Evolutionary conservation across 352 stramenopile genomes (phyloP).

Genomic region (Phytophthora citrophthora): DNA sequence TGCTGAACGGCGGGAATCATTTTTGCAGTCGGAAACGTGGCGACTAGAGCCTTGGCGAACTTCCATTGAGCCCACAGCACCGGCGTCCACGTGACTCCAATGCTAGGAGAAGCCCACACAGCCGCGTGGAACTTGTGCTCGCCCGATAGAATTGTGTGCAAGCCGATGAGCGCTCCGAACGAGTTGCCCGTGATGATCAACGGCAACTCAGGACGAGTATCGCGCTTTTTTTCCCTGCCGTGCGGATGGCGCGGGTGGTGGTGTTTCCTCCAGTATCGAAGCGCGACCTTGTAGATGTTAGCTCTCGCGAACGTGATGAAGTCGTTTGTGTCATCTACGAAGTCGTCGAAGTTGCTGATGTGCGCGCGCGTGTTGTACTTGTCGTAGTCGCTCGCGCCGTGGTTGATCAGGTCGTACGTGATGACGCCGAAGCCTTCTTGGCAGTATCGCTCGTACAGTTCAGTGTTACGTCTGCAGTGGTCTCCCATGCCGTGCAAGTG

Average conservation of each 20-base stretch:
- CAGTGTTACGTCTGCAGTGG: slow-evolving; percentile 56
- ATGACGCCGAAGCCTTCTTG: slow-evolving; percentile 59
- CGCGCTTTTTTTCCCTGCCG: slow-evolving; percentile 23
- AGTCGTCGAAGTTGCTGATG: slow-evolving; percentile 42
- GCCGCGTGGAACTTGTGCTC: slow-evolving; percentile 48
- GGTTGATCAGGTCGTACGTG: slow-evolving; percentile 61
- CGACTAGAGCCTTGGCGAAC: slow-evolving; percentile 36
- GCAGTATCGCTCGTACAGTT: slow-evolving; percentile 56
- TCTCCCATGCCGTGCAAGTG: slow-evolving; percentile 71
- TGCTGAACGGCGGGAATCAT: slow-evolving; percentile 48
- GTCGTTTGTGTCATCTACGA: slow-evolving; percentile 55
- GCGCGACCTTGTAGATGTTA: slow-evolving; percentile 35
- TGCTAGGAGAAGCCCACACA: slow-evolving; percentile 40
- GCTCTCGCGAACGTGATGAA: slow-evolving; percentile 48
- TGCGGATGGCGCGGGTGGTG: slow-evolving; percentile 38
- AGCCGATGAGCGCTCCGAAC: slow-evolving; percentile 44
- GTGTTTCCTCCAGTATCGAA: slow-evolving; percentile 43
- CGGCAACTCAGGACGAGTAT: slow-evolving; percentile 31
- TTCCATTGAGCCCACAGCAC: slow-evolving; percentile 43
- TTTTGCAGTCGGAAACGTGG: slow-evolving; percentile 41
- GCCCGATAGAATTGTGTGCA: slow-evolving; percentile 47
- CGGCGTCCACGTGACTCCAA: slow-evolving; percentile 49
- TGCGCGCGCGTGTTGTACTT: slow-evolving; percentile 43
- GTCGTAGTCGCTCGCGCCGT: slow-evolving; percentile 47
- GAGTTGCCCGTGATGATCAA: slow-evolving; percentile 50